phyloP scores from a whole-genome alignment of 208 protist species.

The Herpetomonas samuelpessoai region DNA sequence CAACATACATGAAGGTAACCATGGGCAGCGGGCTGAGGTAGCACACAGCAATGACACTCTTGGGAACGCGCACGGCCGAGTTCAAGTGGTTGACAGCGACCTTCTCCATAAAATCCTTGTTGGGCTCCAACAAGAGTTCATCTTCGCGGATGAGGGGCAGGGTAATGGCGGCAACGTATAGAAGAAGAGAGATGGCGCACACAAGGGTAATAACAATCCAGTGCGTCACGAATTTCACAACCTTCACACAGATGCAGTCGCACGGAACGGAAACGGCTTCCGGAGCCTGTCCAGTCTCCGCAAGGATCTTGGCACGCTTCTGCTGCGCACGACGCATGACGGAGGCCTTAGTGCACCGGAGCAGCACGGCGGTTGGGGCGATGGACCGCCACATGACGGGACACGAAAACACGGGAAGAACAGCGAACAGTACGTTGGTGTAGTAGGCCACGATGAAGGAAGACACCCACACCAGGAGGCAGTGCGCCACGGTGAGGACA shows the following conservation, averaged over 20 bases:
- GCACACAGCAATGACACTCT: conserved; percentile 10
- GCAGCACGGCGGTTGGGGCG: not conserved
- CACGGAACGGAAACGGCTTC: conserved; percentile 8
- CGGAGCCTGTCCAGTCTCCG: not conserved
- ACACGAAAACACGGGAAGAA: not conserved
- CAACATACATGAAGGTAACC: conserved; percentile 6
- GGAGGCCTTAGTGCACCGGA: not conserved
- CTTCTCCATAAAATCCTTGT: conserved; percentile 4
- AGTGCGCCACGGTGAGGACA: not conserved
- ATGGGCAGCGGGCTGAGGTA: not conserved
- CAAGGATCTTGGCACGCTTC: not conserved
- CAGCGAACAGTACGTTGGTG: not conserved
- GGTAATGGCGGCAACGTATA: conserved; percentile 23
- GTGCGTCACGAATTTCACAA: conserved; percentile 24
- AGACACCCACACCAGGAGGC: not conserved
- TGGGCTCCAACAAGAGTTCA: not conserved
- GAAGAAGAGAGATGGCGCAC: conserved; percentile 12
- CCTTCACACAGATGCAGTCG: not conserved
- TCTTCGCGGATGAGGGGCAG: conserved; percentile 15
- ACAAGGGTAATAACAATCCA: conserved; percentile 13
- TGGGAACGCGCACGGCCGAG: conserved; percentile 1
- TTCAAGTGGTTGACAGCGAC: not conserved
- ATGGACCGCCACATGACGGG: not conserved
- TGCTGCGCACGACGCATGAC: not conserved
- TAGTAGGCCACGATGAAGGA: conserved; percentile 3